Conservation (phyloP, 805 yeast genomes). For the Candida corydali region DNA sequence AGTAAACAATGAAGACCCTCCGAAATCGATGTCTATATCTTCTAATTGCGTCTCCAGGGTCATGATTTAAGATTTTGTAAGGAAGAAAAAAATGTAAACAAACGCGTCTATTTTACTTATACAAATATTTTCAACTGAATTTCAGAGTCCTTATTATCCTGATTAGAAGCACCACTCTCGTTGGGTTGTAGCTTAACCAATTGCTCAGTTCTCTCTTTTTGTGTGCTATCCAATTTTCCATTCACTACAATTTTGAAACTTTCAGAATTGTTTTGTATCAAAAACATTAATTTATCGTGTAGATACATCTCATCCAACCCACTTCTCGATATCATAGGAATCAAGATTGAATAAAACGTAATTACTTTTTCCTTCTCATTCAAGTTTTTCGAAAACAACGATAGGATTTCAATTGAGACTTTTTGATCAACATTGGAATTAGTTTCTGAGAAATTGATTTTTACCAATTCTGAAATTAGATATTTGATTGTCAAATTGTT, state of each 20-base stretch:
- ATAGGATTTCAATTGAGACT: conserved; percentile 46
- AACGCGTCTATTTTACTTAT: conserved; percentile 7
- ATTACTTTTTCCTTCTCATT: conserved; percentile 26
- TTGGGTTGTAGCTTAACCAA: conserved; percentile 30
- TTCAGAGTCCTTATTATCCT: conserved; percentile 10
- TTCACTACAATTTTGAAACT: conserved; percentile 48
- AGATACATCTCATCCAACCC: conserved; percentile 31
- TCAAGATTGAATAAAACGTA: conserved; percentile 26
- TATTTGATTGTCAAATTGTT: conserved; percentile 36
- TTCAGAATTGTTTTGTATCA: conserved; percentile 42
- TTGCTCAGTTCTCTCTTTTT: conserved; percentile 39
- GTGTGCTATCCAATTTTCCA: conserved; percentile 32
- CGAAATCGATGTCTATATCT: conserved; percentile 2
- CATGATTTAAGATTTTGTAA: neutral
- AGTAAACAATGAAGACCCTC: conserved; percentile 1
- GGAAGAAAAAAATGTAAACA: neutral
- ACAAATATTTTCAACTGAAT: conserved; percentile 23
- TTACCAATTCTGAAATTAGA: conserved; percentile 44
- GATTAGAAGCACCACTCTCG: neutral
- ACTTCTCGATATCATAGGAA: conserved; percentile 34
- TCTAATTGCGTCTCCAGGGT: neutral
- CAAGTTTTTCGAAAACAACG: conserved; percentile 36
- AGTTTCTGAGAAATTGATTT: conserved; percentile 14
- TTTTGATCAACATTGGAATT: conserved; percentile 19
- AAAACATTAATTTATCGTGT: conserved; percentile 43